A percentile compares a stretch with the other conserved stretches of the same genome.
Evolutionary conservation across 306 rosid genomes (phyloP).

Genomic region (Dalbergia cochinchinensis): DNA sequence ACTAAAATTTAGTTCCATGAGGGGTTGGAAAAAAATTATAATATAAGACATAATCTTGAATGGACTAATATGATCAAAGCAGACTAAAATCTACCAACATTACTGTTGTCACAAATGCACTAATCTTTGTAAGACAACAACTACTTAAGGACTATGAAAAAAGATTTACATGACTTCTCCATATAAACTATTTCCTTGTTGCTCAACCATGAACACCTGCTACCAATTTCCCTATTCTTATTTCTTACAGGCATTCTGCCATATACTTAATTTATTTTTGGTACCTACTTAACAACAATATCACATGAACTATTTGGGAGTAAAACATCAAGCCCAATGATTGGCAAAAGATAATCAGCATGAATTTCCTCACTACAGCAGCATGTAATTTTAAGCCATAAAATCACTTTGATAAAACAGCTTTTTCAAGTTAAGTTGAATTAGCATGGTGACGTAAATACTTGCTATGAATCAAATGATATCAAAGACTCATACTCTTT

Average conservation of each 20-base stretch:
- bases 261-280: neutral
- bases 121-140: neutral
- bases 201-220: neutral
- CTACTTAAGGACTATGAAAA: neutral
- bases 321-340: too few species aligned
- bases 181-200: neutral
- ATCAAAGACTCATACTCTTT: too few species aligned
- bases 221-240: neutral
- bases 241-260: neutral
- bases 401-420: neutral
- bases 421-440: neutral
- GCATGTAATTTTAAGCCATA: neutral
- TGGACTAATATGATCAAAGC: neutral
- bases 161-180: neutral
- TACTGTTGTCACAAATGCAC: neutral
- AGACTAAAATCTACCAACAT: neutral
- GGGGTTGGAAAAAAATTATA: neutral
- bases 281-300: neutral
- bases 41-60: neutral
- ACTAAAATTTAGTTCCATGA: neutral
- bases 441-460: neutral
- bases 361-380: neutral
- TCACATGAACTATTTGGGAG: too few species aligned
- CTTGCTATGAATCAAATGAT: neutral
- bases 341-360: neutral